These are phyloP conservation scores for Botrytis aclada DNA, from an alignment of 2,329 filamentous ascomycete species.

Conservation along the genomic window DNA sequence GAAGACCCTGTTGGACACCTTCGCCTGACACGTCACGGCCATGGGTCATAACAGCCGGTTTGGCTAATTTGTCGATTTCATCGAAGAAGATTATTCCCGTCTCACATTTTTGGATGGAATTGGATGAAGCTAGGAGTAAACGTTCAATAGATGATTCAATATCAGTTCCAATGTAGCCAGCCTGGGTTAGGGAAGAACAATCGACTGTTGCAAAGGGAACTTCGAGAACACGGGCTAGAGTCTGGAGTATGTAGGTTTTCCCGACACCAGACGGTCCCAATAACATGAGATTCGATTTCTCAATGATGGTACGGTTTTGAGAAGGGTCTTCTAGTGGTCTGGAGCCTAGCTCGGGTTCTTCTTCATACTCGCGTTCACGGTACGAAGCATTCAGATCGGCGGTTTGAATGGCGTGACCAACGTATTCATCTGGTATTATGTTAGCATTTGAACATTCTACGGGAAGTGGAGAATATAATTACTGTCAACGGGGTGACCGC, in stretches of 20 bases:
- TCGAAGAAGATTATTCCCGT: slow-evolving; percentile 93
- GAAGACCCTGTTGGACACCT: slow-evolving; percentile 89
- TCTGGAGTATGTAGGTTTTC: slow-evolving; percentile 87
- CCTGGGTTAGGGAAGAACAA: slow-evolving; percentile 93
- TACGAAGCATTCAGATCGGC: slow-evolving; percentile 31
- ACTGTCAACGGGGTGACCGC: slow-evolving; percentile 79
- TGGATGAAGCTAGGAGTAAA: slow-evolving; percentile 84
- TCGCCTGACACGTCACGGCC: slow-evolving; percentile 94
- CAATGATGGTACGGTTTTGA: slow-evolving; percentile 49
- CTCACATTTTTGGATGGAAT: slow-evolving; percentile 80
- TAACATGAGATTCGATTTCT: slow-evolving; percentile 92
- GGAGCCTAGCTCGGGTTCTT: slow-evolving; percentile 28
- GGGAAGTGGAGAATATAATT: slow-evolving; percentile 33
- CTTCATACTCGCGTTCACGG: slow-evolving; percentile 16
- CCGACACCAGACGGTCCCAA: slow-evolving; percentile 92
- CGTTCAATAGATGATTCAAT: slow-evolving; percentile 94
- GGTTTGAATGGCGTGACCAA: slow-evolving; percentile 43
- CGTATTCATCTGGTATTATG: slow-evolving; percentile 50
- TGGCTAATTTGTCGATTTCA: slow-evolving; percentile 96
- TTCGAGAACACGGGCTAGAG: slow-evolving; percentile 85
- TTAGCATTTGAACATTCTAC: slow-evolving; percentile 37
- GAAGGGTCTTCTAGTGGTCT: slow-evolving; percentile 20
- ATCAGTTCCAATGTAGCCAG: slow-evolving; percentile 96
- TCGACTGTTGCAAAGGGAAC: slow-evolving; percentile 95
- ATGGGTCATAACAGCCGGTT: slow-evolving; percentile 69